Base-by-base conservation (phyloP, 202 grass and related monocot genomes). In the Bolboschoenoplectus hybrid region DNA sequence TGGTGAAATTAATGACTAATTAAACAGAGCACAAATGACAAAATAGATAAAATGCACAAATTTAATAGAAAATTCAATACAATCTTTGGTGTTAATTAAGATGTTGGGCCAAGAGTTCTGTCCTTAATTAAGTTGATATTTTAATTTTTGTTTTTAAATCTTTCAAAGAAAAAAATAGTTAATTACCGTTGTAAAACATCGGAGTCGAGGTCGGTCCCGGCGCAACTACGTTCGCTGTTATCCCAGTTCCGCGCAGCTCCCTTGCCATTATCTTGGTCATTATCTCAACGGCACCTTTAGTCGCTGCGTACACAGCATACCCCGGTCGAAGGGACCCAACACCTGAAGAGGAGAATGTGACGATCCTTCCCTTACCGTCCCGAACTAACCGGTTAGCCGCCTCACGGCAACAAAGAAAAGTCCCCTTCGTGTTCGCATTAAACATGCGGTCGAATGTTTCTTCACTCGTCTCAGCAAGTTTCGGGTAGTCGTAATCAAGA, bases 361-460 rank as follows among this genome's bases (percentile, higher is more conserved):
- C 74, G 85, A 97, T 97, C 17, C 90, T 81, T 0, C 93, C 92
- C 7, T 89, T 85, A 2, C 89, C 92, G 39, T 79, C 86, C 7
- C 67, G 92, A 1, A 82, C 81, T 58, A 91, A 79, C 55, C 88
- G 84, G 47, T 75, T 83, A 20, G 86, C 89, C 2, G 89, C 94
- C 85, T 97, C 94, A 5, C 91, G 94, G 87, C 88, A 90, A 89
- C 94, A 97, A 45, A 97, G 88, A 84, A 93, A 93, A 2, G 91
- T 88, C 61, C 94, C 94, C 69, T 84, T 81, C 58, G 80, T 79
- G 86, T 94, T 94, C 19, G 17, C 47, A 72, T 76, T 55, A 88
- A 97, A 93, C 83, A 40, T 83, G 9, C 81, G 80, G 85, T 97
- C 90, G 77, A 81, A 93, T 12, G 41, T 17, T 17, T 89, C 88